Evolutionary conservation across 345 rosid species (phyloP), one percentile per base, ranked within the genome.

Genomic region (Mallotus nudiflorus): DNA sequence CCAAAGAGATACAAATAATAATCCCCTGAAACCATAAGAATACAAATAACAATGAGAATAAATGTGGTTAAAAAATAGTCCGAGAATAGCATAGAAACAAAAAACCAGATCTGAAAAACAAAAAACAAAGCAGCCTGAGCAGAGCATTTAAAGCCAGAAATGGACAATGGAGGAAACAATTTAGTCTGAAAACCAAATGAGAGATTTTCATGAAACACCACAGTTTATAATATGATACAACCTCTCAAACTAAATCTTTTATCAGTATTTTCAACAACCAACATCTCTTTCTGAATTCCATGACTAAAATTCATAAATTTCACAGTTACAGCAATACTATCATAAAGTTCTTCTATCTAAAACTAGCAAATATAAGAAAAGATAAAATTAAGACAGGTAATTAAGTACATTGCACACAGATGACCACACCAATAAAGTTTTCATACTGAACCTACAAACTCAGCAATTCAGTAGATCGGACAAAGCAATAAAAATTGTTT

Each of bases 21-120:
- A 56, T 59, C 61, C 62, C 55, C 71, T 66, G 15, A 42, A 59
- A 57, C 5, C 24, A 66, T 9, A 68, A 42, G 20, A 18, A 70
- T 40, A 49, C 8, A 69, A 31, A 12, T 33, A 15, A 46, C 0
- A 16, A 65, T 25, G 39, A 45, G 22, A 24, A 44, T 20, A 62
- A 60, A 63, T 65, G 28, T 45, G 50, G 49, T 37, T 22, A 40
- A 28, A 16, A 62, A 11, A 27, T 14, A 27, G 3, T 9, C 2
- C 10, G 5, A 19, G 3, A 11, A 25, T 22, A 63, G 25, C 2
- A 24, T 0, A 15, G 1, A 25, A 62, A 2, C 14, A 42, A 42
- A 1, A 6, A 63, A 45, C 24, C 3, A 46, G 19, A 45, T 25
- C 8, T 63, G 22, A 63, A 13, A 63, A 63, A 63, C 27, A 59